Evolutionary conservation across 2,329 filamentous ascomycete genomes (phyloP).

Genomic region (Paraphoma sp.): DNA sequence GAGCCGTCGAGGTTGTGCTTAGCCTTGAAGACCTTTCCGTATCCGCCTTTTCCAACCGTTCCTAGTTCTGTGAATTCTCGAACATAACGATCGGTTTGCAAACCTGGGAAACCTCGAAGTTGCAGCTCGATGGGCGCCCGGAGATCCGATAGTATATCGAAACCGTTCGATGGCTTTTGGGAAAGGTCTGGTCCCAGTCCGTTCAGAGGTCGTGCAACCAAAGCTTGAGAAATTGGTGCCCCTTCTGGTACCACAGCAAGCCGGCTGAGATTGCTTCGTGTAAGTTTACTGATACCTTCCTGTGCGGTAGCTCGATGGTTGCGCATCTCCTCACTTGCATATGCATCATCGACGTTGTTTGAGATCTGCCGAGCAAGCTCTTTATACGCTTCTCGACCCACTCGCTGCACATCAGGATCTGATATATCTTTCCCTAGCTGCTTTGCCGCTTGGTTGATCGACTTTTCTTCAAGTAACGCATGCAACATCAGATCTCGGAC

Average conservation of each 20-base stretch:
- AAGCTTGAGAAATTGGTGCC: conserved; percentile 23
- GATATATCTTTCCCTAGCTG: conserved; percentile 39
- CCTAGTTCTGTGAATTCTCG: conserved; percentile 51
- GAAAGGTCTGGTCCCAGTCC: conserved; percentile 6
- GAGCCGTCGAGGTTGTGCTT: conserved; percentile 67
- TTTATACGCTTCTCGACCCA: conserved; percentile 49
- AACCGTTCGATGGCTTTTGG: conserved; percentile 17
- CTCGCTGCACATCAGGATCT: conserved; percentile 46
- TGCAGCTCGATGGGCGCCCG: conserved; percentile 21
- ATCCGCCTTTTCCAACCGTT: conserved; percentile 69
- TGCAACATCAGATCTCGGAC: conserved; percentile 51
- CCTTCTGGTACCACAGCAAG: conserved; percentile 26
- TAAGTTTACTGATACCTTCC: conserved; percentile 46
- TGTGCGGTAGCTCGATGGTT: conserved; percentile 41
- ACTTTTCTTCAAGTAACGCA: conserved; percentile 54
- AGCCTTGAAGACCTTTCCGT: conserved; percentile 68
- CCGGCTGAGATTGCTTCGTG: conserved; percentile 31
- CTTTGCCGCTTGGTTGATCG: conserved; percentile 47
- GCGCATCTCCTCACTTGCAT: conserved; percentile 49
- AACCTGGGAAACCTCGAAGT: conserved; percentile 35
- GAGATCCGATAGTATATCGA: conserved; percentile 22
- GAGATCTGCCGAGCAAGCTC: conserved; percentile 47
- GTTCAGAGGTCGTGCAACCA: conserved; percentile 25
- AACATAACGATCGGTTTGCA: conserved; percentile 41
- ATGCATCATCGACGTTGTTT: conserved; percentile 45